Evolutionary conservation across 2,329 filamentous ascomycete species (phyloP), one percentile per base, ranked within the genome.

Genomic region (Xylaria hypoxylon): DNA sequence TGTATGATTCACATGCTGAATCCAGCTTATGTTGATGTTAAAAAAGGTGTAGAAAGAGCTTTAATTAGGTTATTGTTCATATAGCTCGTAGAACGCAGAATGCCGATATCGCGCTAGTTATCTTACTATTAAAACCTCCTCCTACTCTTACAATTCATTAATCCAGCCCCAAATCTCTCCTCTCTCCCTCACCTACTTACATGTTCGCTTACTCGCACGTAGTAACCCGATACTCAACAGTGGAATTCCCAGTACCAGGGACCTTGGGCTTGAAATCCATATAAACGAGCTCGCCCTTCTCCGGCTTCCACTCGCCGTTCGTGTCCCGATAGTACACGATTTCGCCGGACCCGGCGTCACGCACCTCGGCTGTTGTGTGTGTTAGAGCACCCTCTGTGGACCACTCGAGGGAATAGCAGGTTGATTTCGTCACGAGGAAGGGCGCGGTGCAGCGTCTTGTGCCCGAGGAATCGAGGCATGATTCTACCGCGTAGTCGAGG

Each of bases 241-340:
- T 83, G 67, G 80, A 74, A 50, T 83, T 83, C 2, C 81, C 81
- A 2, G 78, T 80, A 47, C 76, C 78, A 61, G 78, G 79, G 2
- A 84, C 68, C 77, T 83, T 84, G 17, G 82, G 81, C 68, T 81
- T 82, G 68, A 83, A 83, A 65, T 83, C 81, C 44, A 83, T 64
- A 35, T 82, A 82, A 3, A 83, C 80, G 22, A 82, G 73, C 76
- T 83, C 81, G 10, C 75, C 74, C 77, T 83, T 83, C 69, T 81
- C 78, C 0, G 80, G 78, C 1, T 72, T 80, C 81, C 82, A 84
- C 40, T 82, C 74, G 22, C 81, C 81, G 72, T 83, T 74, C 22
- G 81, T 83, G 66, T 84, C 81, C 15, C 81, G 74, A 66, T 83
- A 83, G 69, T 76, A 83, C 5, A 83, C 81, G 15, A 83, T 65